phyloP scores from a whole-genome alignment of 106 monocot species.

The Allium fistulosum region DNA sequence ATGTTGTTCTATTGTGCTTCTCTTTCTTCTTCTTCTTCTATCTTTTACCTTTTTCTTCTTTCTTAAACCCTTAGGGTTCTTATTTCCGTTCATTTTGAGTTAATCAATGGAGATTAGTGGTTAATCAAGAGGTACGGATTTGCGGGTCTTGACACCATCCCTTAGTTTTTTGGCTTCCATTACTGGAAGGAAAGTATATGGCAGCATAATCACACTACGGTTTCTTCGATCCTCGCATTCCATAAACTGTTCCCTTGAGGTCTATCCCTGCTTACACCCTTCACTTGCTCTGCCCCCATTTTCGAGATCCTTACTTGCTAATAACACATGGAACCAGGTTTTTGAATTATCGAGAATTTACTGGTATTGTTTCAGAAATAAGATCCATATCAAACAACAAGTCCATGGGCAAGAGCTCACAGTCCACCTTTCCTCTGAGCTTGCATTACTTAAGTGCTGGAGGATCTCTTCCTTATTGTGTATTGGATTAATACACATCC shows the following conservation, averaged over 20 bases:
- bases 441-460: conserved; percentile 25
- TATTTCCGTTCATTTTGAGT: too few species aligned
- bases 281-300: conserved; percentile 39
- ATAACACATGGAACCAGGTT: conserved; percentile 60
- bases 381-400: conserved; percentile 84
- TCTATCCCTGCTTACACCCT: conserved; percentile 47
- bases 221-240: conserved; percentile 94
- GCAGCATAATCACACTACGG: conserved; percentile 59
- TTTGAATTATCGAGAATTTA: conserved; percentile 86
- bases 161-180: conserved; percentile 67
- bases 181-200: conserved; percentile 84
- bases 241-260: conserved; percentile 83
- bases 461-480: conserved; percentile 91
- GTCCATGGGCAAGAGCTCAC: conserved; percentile 88
- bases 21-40: too few species aligned
- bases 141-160: too few species aligned
- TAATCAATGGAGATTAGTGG: too few species aligned
- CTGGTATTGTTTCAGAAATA: conserved; percentile 67
- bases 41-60: too few species aligned
- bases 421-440: conserved; percentile 76
- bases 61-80: too few species aligned
- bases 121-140: too few species aligned
- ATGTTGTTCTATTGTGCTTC: too few species aligned
- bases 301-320: conserved; percentile 64
- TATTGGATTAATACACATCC: conserved; percentile 89